Evolutionary conservation across 1,284 basidiomycete genomes (phyloP), one percentile per base, ranked within the genome.

Genomic region (Boletellus deceptivus): DNA sequence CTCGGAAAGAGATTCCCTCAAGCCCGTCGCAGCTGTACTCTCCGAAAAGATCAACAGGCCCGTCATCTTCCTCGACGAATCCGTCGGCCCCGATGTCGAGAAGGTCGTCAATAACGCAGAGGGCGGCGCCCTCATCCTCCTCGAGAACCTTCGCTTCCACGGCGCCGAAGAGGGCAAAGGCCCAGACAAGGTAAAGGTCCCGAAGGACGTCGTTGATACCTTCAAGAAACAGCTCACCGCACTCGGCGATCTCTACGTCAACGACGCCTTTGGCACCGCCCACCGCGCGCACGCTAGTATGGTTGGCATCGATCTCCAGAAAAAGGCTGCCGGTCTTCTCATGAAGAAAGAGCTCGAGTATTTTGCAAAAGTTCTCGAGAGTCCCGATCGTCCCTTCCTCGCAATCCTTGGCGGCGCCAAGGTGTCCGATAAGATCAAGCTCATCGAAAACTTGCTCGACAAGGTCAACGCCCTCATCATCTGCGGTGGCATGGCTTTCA

Each of bases 311-410:
- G 83, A 97, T 72, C 82, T 98, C 35, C 84, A 87, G n/a, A 88
- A 96, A 72, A 84, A 93, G 62, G 96, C 96, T 8, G 85, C 95
- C 36, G 96, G 96, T 43, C 95, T 97, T 80, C 81, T 99, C 59
- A 91, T 99, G 80, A 98, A 96, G 79, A 98, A 98, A 76, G 96
- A 99, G 74, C 86, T 99, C 61, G 95, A 98, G 67, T 99, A 89
- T 80, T 99, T 99, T 71, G 93, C 96, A 51, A 98, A 98, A 77
- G 95, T 93, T 49, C 83, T 99, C 45, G 96, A 99, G 73, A 84
- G 79, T 63, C 96, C 96, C 40, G 93, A 97, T 67, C 78, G 91
- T 50, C 96, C 96, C 20, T 99, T 99, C 87, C 82, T 99, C 52
- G 96, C 95, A 51, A 99, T 99, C 70, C 86, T 99, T 53, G 97